Conservation (phyloP, 257 asterid genomes). For the Nicotiana paniculata region DNA sequence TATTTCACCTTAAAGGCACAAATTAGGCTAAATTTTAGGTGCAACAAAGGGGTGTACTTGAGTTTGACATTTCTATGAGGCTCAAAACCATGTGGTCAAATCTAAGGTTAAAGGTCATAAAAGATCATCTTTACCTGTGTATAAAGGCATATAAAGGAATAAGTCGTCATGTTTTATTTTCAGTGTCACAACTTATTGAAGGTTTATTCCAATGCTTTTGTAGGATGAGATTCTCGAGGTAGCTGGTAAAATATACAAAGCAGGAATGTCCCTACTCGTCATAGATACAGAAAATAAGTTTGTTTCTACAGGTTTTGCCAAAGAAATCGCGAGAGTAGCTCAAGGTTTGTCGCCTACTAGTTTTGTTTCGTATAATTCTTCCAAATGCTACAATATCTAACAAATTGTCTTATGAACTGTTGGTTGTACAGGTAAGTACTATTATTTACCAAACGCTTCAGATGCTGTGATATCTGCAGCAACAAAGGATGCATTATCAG, state of each 20-base stretch:
- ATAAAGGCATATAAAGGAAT: neutral
- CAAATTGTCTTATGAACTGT: neutral
- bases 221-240: conserved; percentile 95
- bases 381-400: neutral
- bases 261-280: conserved; percentile 61
- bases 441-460: conserved; percentile 95
- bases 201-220: neutral
- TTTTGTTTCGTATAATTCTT: neutral
- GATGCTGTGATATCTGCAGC: conserved; percentile 93
- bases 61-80: neutral
- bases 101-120: neutral
- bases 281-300: conserved; percentile 64
- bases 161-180: neutral
- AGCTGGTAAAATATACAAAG: conserved; percentile 83
- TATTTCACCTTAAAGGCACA: neutral
- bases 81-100: neutral
- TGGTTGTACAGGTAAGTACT: conserved; percentile 68
- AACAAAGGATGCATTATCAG: conserved; percentile 85
- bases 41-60: neutral
- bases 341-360: conserved; percentile 47
- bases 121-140: neutral
- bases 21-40: neutral
- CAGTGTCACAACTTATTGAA: neutral
- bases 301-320: conserved; percentile 95
- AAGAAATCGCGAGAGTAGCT: conserved; percentile 94